phyloP scores from a whole-genome alignment of 805 yeast genomes.

The Pichia gijzeniarum region DNA sequence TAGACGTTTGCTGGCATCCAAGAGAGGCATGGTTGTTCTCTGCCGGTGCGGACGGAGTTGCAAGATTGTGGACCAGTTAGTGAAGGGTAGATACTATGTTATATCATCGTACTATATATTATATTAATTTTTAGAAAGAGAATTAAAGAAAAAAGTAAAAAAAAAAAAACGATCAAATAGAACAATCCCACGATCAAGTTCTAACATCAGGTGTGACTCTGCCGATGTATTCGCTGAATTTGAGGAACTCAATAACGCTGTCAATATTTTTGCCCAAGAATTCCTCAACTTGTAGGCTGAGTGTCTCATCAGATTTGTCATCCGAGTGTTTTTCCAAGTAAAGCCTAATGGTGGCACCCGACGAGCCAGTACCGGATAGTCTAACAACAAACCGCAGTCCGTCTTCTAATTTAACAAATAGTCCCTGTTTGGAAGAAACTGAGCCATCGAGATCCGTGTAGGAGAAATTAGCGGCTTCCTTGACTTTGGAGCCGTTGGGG shows the following conservation, averaged over 20 bases:
- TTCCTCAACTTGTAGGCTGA: conserved; percentile 50
- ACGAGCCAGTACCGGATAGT: conserved; percentile 94
- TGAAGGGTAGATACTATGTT: no score
- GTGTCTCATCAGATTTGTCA: conserved; percentile 44
- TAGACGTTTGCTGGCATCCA: conserved; percentile 92
- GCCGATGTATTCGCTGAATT: conserved; percentile 68
- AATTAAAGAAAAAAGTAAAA: neutral
- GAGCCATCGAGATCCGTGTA: conserved; percentile 95
- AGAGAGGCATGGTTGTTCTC: conserved; percentile 96
- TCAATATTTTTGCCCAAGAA: conserved; percentile 59
- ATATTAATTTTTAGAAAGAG: neutral
- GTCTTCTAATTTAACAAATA: conserved; percentile 70
- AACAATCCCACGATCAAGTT: conserved; percentile 42
- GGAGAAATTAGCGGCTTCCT: conserved; percentile 80
- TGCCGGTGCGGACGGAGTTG: conserved; percentile 95
- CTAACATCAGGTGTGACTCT: conserved; percentile 84
- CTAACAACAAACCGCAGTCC: conserved; percentile 86
- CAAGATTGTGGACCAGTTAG: conserved; percentile 91
- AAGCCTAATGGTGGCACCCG: conserved; percentile 94
- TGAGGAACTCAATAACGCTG: conserved; percentile 59
- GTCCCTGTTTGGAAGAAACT: conserved; percentile 81
- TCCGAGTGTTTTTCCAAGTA: conserved; percentile 78
- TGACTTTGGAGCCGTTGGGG: conserved; percentile 41
- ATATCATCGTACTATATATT: no score
- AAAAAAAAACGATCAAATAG: neutral